A percentile compares a stretch with the other conserved stretches of the same genome.
These are phyloP conservation scores for Geranomyces variabilis DNA, from an alignment of 192 early-diverging fungal species.

Conservation along the genomic window DNA sequence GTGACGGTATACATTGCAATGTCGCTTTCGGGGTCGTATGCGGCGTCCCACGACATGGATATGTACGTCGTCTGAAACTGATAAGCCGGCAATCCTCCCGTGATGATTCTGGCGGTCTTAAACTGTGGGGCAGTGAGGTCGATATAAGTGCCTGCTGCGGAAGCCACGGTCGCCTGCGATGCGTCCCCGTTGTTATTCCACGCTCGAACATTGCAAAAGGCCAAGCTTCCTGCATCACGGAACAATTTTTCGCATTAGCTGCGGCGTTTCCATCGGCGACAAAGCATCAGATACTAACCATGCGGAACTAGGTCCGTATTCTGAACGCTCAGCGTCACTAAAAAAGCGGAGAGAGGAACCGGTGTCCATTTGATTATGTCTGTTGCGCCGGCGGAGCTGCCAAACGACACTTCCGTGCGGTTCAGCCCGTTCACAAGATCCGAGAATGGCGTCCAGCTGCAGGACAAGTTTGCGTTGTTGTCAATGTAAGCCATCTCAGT, in stretches of 20 bases:
- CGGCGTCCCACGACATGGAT: background rate
- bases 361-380: background rate
- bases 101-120: background rate
- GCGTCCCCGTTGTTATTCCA: constrained; percentile 5
- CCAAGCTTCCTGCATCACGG: too few relatives aligned
- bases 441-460: background rate
- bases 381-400: background rate
- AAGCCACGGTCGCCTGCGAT: background rate
- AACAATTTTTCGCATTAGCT: too few relatives aligned
- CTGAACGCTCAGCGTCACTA: too few relatives aligned
- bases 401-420: background rate
- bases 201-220: constrained; percentile 11
- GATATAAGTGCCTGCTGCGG: background rate
- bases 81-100: background rate
- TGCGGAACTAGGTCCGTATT: too few relatives aligned
- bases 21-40: constrained; percentile 3
- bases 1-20: constrained; percentile 10
- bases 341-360: too few relatives aligned
- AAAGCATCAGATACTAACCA: too few relatives aligned
- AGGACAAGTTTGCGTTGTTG: background rate
- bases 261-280: too few relatives aligned
- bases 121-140: background rate
- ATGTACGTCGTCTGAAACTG: background rate
- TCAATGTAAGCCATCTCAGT: background rate
- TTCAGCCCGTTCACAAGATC: background rate